Evolutionary conservation across 2,329 filamentous ascomycete genomes (phyloP), one percentile per base, ranked within the genome.

Genomic region (Annulohypoxylon truncatum): DNA sequence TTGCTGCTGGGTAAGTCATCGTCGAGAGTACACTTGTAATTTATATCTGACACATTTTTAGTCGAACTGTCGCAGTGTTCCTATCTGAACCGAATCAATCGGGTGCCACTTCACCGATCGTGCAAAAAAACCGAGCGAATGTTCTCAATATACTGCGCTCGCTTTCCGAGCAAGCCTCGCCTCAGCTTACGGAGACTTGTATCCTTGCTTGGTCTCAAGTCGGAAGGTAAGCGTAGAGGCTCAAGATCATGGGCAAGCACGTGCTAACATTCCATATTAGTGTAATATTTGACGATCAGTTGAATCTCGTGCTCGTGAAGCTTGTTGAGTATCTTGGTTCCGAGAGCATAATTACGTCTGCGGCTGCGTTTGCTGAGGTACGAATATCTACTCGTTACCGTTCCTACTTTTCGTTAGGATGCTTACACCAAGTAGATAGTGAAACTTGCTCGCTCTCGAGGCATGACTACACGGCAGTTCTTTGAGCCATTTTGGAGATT

Each of bases 401-500:
- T 28, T 1, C 24, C 18, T 46, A 7, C 20, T 33, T 15, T 31
- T 13, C 13, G 56, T 15, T 8, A 55, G 9, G 53, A 58, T 20
- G 58, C 54, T 58, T 35, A 66, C 20, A 31, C 6, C 18, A 13
- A 10, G 2, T 33, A 81, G 79, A 82, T 97, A 38, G 83, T 91
- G 18, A 89, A 89, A 65, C 83, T 98, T 51, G 91, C 94, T 1
- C 86, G 90, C 54, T 82, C 84, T 50, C 85, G 89, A 40, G 83
- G 84, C 2, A 83, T 87, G 35, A 90, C 88, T 1, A 85, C 90
- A 1, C 84, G 86, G 26, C 87, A 89, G 13, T 82, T 99, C 0
- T 90, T 98, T 61, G 89, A 90, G 59, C 94, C 95, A 0, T 98
- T 94, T 77, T 98, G 95, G 94, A 88, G 89, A 70, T 95, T 87